Evolutionary conservation across 2,329 filamentous ascomycete species (phyloP).

Genomic region (Calonectria pteridis): DNA sequence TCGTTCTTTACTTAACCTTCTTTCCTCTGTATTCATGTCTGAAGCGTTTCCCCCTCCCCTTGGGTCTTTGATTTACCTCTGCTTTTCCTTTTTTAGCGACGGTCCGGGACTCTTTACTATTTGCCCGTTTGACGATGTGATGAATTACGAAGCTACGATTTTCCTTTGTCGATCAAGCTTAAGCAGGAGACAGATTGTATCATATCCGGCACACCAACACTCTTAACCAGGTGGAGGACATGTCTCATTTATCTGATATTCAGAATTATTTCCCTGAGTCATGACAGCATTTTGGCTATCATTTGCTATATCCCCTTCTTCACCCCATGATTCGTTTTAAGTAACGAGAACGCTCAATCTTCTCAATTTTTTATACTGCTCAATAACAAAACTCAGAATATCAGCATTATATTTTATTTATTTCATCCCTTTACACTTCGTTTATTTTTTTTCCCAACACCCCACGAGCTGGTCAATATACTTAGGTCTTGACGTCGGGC

Average conservation of each 20-base stretch:
- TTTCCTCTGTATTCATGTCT: constrained; percentile 22
- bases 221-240: constrained; percentile 29
- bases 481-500: constrained; percentile 94
- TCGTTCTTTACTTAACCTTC: not conserved
- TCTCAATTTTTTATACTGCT: constrained; percentile 34
- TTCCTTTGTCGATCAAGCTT: constrained; percentile 34
- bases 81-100: constrained; percentile 33
- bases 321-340: constrained; percentile 26
- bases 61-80: constrained; percentile 25
- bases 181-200: constrained; percentile 41
- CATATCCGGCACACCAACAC: constrained; percentile 34
- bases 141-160: constrained; percentile 43
- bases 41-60: constrained; percentile 31
- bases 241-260: constrained; percentile 22
- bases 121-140: constrained; percentile 33
- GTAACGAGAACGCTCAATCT: constrained; percentile 46
- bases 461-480: constrained; percentile 1
- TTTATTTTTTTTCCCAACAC: constrained; percentile 18
- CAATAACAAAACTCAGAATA: constrained; percentile 43
- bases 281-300: constrained; percentile 32
- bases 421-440: constrained; percentile 34
- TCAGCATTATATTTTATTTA: constrained; percentile 28
- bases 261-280: constrained; percentile 30
- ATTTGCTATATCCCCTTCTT: constrained; percentile 18
- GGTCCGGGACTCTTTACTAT: constrained; percentile 29